Percentiles rank a stretch among this genome's conserved stretches.
Conservation (phyloP, 192 early-diverging fungal genomes). For the Gaertneriomyces sp. region DNA sequence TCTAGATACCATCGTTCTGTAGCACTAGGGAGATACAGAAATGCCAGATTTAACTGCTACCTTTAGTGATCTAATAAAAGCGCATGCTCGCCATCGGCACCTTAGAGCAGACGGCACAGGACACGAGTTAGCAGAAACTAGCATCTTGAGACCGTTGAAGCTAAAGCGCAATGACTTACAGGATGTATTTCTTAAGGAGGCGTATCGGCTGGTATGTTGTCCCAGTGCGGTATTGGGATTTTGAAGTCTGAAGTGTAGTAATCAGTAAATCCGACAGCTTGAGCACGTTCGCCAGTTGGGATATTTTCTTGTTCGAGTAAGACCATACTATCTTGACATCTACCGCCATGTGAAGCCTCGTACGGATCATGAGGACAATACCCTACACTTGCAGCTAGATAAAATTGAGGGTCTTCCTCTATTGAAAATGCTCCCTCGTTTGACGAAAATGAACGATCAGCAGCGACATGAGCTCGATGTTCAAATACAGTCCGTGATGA, state of each 20-base stretch:
- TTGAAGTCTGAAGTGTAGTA: background rate
- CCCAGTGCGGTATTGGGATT: background rate
- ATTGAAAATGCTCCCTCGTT: slow-evolving; percentile 15
- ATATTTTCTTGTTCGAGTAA: slow-evolving; percentile 20
- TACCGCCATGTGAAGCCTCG: slow-evolving; percentile 1
- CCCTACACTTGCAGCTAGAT: no score
- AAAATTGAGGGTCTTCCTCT: background rate
- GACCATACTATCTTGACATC: slow-evolving; percentile 20
- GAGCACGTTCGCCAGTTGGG: slow-evolving; percentile 21
- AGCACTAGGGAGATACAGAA: background rate
- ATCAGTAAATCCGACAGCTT: slow-evolving; percentile 1
- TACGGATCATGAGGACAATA: background rate
- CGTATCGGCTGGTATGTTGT: slow-evolving; percentile 13
- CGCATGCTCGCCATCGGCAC: background rate
- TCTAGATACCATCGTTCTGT: no score
- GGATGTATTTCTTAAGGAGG: slow-evolving; percentile 13
- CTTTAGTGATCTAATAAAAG: background rate
- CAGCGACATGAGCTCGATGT: slow-evolving; percentile 25
- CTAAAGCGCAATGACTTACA: background rate
- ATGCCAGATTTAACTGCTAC: background rate
- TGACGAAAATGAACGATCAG: slow-evolving; percentile 11
- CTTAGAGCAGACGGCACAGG: background rate
- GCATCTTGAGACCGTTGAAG: background rate
- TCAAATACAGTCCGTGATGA: slow-evolving; percentile 13
- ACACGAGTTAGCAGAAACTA: background rate